Conservation (phyloP, 176 grass and related monocot species). For the Carex pumila region DNA sequence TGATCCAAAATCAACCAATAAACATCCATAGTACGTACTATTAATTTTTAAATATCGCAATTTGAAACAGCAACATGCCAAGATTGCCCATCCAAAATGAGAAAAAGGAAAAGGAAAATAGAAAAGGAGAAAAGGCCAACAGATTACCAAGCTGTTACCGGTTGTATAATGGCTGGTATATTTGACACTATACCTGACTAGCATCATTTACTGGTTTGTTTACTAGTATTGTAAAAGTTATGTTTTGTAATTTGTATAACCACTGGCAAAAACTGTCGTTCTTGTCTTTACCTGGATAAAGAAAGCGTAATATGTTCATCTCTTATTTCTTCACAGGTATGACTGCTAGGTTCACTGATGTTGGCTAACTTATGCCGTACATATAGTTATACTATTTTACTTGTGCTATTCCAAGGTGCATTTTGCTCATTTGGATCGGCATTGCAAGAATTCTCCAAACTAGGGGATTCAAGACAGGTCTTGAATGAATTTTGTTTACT, state of each 20-base stretch:
- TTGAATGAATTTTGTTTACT: background rate
- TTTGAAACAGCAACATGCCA: background rate
- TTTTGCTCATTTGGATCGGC: background rate
- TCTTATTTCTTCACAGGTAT: conserved; percentile 6
- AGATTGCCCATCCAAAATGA: background rate
- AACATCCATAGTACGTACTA: background rate
- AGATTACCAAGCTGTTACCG: background rate
- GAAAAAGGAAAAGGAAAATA: background rate
- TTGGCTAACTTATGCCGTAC: background rate
- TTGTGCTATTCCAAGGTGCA: background rate
- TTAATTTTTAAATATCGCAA: background rate
- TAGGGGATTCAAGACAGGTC: background rate
- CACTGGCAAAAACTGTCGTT: background rate
- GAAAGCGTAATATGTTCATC: background rate
- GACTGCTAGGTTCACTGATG: background rate
- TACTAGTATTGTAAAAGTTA: background rate
- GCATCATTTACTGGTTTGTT: background rate
- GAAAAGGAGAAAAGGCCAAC: background rate
- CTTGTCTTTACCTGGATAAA: background rate
- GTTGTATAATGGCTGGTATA: background rate
- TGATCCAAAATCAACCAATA: background rate
- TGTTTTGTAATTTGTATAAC: background rate
- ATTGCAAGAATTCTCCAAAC: background rate
- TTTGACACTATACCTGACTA: background rate
- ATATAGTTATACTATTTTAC: background rate